Evolutionary conservation across 805 yeast species (phyloP), one percentile per base, ranked within the genome.

Genomic region (Millerago galiae): DNA sequence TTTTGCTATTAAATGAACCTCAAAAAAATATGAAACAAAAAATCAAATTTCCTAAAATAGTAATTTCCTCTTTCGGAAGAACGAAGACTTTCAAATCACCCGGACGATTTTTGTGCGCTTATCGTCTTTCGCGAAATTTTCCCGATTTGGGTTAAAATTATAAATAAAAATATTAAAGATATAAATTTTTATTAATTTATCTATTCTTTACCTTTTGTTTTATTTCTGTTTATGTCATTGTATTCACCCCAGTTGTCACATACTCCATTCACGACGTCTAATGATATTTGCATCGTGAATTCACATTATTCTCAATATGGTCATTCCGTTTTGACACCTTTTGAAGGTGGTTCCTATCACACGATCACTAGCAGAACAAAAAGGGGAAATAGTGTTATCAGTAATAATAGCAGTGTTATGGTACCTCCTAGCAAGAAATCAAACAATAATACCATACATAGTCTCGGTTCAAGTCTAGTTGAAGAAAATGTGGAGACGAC

Each of bases 271-370:
- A 25, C 38, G 11, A 33, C 34, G 21, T 17, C 47, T 21, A 36
- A 35, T 30, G 48, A 43, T 40, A 58, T 66, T 32, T 56, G 61
- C 46, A 61, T 67, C 12, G 65, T 64, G 38, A 61, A 62, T 47
- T 50, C 56, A 28, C 59, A 65, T 50, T 67, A 67, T 46, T 58
- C 61, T 15, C 58, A 62, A 21, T 67, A 67, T 43, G 71, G 71
- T 7, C 61, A 62, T 6, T 65, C 70, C 1, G 61, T 65, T 4
- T 27, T 42, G 34, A 16, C 42, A 11, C 40, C 39, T 8, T 21
- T 30, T 10, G 18, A 3, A 6, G 35, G 35, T 28, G 31, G 31
- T 12, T 28, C 31, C 8, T 7, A n/a, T 7, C 17, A n/a, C 13
- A 21, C 24, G 24, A 21, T 21, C 24, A 21, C 4, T 21, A 21